These are phyloP conservation scores for Setaria viridis DNA, from an alignment of 202 grass and related monocot genomes.

Conservation along the genomic window DNA sequence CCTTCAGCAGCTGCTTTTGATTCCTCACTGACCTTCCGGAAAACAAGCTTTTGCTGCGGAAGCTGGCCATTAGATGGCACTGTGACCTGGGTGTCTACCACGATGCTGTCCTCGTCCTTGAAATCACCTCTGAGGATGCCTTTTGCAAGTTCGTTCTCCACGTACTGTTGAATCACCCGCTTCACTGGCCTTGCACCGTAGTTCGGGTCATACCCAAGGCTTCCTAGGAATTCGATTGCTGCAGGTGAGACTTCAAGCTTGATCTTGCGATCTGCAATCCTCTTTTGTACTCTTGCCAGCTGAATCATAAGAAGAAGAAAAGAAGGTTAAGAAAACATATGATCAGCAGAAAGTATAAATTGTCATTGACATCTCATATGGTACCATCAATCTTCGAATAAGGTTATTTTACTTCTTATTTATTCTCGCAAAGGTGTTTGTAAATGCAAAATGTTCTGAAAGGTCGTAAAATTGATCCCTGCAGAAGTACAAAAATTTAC, in stretches of 20 bases:
- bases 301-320: slow-evolving; percentile 36
- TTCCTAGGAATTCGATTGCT: slow-evolving; percentile 78
- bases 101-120: slow-evolving; percentile 83
- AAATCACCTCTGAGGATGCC: slow-evolving; percentile 90
- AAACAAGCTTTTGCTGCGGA: slow-evolving; percentile 82
- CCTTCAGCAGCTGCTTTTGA: slow-evolving; percentile 48
- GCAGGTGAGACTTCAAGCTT: slow-evolving; percentile 70
- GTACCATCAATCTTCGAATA: background rate
- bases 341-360: background rate
- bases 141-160: slow-evolving; percentile 94
- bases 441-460: background rate
- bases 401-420: background rate
- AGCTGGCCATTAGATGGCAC: slow-evolving; percentile 80
- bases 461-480: background rate
- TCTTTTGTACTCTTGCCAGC: slow-evolving; percentile 84
- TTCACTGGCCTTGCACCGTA: slow-evolving; percentile 95
- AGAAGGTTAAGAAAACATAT: background rate
- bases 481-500: slow-evolving; percentile 46
- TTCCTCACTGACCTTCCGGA: slow-evolving; percentile 49
- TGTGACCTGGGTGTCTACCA: slow-evolving; percentile 75
- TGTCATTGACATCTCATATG: background rate
- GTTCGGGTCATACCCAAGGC: slow-evolving; percentile 91
- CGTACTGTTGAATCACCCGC: slow-evolving; percentile 90
- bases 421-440: background rate
- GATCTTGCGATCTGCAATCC: slow-evolving; percentile 93